These are phyloP conservation scores for Phytomonas francai DNA, from an alignment of 208 protist species.

Conservation along the genomic window DNA sequence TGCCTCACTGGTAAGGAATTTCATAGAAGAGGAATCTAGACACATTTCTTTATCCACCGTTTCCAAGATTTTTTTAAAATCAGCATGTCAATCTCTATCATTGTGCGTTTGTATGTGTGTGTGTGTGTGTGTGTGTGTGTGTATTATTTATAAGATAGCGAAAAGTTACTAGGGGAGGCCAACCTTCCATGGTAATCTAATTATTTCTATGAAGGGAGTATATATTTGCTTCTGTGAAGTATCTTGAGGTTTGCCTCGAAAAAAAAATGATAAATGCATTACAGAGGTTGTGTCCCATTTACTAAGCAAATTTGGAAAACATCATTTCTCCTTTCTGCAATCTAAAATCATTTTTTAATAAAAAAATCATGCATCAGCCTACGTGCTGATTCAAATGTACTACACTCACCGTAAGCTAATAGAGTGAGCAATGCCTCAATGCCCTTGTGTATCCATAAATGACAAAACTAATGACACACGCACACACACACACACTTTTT, in stretches of 20 bases:
- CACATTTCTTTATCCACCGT: neutral
- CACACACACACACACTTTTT: neutral
- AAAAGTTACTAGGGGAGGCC: neutral
- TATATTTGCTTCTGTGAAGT: neutral
- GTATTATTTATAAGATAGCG: neutral
- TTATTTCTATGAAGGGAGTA: neutral
- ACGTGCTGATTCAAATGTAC: neutral
- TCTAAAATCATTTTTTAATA: neutral
- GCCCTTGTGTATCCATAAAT: neutral
- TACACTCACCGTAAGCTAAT: neutral
- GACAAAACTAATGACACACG: neutral
- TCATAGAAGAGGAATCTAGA: neutral
- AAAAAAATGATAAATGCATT: neutral
- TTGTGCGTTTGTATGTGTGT: neutral
- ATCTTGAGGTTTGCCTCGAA: neutral
- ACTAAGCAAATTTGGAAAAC: neutral
- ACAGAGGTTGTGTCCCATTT: neutral
- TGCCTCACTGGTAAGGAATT: neutral
- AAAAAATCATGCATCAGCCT: neutral
- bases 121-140: neutral
- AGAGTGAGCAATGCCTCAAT: neutral
- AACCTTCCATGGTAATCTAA: neutral
- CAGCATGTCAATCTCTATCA: neutral
- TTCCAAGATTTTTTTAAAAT: neutral
- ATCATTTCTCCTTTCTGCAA: neutral